These are phyloP conservation scores for Spathaspora jeffriesii DNA, from an alignment of 1,139 yeast species.

Conservation along the genomic window DNA sequence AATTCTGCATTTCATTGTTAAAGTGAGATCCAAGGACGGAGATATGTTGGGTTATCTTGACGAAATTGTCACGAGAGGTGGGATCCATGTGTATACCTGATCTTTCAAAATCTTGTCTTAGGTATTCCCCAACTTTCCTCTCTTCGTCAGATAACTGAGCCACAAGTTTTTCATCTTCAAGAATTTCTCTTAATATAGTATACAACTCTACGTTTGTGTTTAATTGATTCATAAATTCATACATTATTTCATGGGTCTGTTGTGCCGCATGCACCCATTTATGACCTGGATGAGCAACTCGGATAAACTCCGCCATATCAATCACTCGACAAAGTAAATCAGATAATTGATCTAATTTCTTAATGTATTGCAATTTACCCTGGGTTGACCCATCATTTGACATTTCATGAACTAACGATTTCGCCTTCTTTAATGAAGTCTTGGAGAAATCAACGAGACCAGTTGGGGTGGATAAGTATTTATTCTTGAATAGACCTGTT, in stretches of 20 bases:
- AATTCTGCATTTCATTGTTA: constrained; percentile 53
- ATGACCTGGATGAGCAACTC: constrained; percentile 83
- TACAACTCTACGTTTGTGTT: constrained; percentile 84
- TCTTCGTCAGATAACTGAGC: constrained; percentile 65
- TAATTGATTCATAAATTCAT: constrained; percentile 89
- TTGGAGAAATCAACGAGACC: constrained; percentile 73
- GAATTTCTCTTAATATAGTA: constrained; percentile 53
- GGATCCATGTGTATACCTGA: constrained; percentile 88
- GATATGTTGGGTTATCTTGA: constrained; percentile 77
- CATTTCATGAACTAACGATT: constrained; percentile 57
- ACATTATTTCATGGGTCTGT: constrained; percentile 83
- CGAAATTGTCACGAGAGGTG: constrained; percentile 66
- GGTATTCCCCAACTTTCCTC: constrained; percentile 74
- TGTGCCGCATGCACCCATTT: constrained; percentile 82
- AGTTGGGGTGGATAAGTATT: constrained; percentile 63
- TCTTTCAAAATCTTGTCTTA: constrained; percentile 83
- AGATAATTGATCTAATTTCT: constrained; percentile 78
- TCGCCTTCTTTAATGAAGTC: constrained; percentile 63
- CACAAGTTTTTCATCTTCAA: constrained; percentile 42
- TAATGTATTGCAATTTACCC: constrained; percentile 56
- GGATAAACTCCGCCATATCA: constrained; percentile 89
- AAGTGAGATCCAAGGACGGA: constrained; percentile 84
- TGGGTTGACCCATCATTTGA: constrained; percentile 41
- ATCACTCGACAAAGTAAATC: constrained; percentile 91
- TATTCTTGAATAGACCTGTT: constrained; percentile 76